These are phyloP conservation scores for Diutina mesorugosa DNA, from an alignment of 1,139 yeast genomes.

Conservation along the genomic window DNA sequence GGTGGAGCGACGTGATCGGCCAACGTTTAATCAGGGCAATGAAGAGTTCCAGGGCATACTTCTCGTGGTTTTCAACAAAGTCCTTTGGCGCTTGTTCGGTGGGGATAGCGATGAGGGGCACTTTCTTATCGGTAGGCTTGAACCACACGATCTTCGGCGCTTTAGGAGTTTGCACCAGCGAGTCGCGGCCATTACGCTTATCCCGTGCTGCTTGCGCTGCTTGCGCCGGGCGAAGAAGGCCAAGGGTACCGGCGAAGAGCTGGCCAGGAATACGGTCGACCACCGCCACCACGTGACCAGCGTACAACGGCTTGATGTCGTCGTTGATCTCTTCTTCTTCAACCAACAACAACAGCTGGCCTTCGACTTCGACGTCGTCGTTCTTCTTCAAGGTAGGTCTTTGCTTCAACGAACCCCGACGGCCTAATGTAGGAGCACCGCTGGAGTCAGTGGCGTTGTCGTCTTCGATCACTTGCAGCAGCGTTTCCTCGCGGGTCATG, in stretches of 20 bases:
- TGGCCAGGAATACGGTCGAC: slow-evolving; percentile 97
- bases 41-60: slow-evolving; percentile 68
- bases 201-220: slow-evolving; percentile 80
- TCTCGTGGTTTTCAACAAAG: slow-evolving; percentile 84
- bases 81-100: slow-evolving; percentile 97
- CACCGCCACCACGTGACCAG: slow-evolving; percentile 97
- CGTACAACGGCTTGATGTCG: slow-evolving; percentile 85
- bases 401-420: slow-evolving; percentile 87
- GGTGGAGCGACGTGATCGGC: slow-evolving; percentile 98
- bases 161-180: slow-evolving; percentile 34
- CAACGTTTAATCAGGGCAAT: slow-evolving; percentile 95
- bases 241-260: slow-evolving; percentile 85
- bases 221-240: slow-evolving; percentile 88
- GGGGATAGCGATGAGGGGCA: slow-evolving; percentile 94
- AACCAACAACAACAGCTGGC: slow-evolving; percentile 78
- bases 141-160: slow-evolving; percentile 97
- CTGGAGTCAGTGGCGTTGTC: slow-evolving; percentile 8
- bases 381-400: slow-evolving; percentile 97
- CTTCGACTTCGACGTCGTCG: slow-evolving; percentile 97
- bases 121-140: slow-evolving; percentile 95
- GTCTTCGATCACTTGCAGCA: slow-evolving; percentile 10
- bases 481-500: slow-evolving; percentile 4
- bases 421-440: slow-evolving; percentile 31
- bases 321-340: slow-evolving; percentile 96
- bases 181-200: slow-evolving; percentile 41